Evolutionary conservation across 2,329 filamentous ascomycete genomes (phyloP).

Genomic region (Teratosphaeria pseudoeucalypti): DNA sequence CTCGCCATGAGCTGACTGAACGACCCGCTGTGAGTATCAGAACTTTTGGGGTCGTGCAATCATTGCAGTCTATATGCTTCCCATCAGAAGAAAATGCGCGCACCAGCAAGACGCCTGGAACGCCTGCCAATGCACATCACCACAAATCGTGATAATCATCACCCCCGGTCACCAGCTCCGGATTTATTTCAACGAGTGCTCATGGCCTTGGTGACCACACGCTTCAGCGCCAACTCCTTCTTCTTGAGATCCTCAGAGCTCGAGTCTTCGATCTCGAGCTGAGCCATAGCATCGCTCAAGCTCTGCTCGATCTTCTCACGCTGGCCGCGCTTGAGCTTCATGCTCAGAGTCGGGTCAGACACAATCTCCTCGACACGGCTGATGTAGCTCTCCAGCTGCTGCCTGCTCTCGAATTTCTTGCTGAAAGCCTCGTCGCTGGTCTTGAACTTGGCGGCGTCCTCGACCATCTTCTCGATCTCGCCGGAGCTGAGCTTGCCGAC

Average conservation of each 20-base stretch:
- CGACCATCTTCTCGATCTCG: slow-evolving; percentile 98
- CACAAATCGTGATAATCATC: neutral
- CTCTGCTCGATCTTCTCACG: slow-evolving; percentile 99
- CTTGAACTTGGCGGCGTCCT: slow-evolving; percentile 98
- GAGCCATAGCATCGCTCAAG: slow-evolving; percentile 92
- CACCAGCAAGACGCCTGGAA: neutral
- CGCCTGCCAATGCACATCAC: neutral
- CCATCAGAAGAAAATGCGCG: neutral
- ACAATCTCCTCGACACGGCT: slow-evolving; percentile 97
- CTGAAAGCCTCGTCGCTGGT: slow-evolving; percentile 93
- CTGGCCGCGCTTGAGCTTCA: slow-evolving; percentile 97
- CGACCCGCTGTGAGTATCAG: neutral
- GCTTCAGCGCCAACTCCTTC: slow-evolving; percentile 97
- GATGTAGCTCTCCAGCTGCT: slow-evolving; percentile 99
- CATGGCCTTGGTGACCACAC: slow-evolving; percentile 81
- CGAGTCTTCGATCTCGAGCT: slow-evolving; percentile 92
- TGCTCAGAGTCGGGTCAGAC: slow-evolving; percentile 86
- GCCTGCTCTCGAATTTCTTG: slow-evolving; percentile 98
- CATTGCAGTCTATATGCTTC: neutral
- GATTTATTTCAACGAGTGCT: neutral
- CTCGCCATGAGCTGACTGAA: neutral
- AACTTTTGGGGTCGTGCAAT: neutral
- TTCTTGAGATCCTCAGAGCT: slow-evolving; percentile 94
- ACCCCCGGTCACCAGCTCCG: neutral
- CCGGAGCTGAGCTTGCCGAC: slow-evolving; percentile 91